Conservation (phyloP, 1,284 basidiomycete genomes). For the Erythrobasidium hasegawianum region DNA sequence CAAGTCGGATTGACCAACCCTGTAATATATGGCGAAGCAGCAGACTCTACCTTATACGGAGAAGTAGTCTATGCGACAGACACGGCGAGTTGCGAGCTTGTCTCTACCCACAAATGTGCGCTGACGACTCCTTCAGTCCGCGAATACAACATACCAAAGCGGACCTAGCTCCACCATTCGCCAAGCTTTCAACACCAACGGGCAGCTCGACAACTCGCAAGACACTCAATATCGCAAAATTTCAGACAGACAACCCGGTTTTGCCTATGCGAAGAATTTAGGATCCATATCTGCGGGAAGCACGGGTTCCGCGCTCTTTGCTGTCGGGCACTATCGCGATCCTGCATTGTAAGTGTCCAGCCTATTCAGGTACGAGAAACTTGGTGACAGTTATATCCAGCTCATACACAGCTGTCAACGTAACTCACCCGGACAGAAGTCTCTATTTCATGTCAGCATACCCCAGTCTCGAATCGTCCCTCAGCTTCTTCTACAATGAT, state of each 20-base stretch:
- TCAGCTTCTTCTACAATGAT: constrained; percentile 59
- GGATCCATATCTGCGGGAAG: constrained; percentile 12
- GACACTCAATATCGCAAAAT: constrained; percentile 37
- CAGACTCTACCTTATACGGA: constrained; percentile 39
- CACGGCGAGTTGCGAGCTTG: constrained; percentile 16
- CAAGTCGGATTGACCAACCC: constrained; percentile 29
- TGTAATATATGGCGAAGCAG: constrained; percentile 33
- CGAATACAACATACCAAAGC: constrained; percentile 15
- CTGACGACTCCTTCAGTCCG: constrained; percentile 4
- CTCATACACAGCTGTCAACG: constrained; percentile 18
- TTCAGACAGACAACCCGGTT: constrained; percentile 37
- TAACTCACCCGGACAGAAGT: constrained; percentile 20
- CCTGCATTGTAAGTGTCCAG: constrained; percentile 24
- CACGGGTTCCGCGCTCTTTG: constrained; percentile 21
- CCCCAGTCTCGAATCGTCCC: constrained; percentile 28
- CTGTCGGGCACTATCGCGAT: constrained; percentile 32
- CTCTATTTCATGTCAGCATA: constrained; percentile 34
- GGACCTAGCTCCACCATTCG: constrained; percentile 33
- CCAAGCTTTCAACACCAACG: constrained; percentile 33
- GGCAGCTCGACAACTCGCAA: constrained; percentile 32
- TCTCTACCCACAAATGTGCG: neutral
- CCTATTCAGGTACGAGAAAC: too few species aligned
- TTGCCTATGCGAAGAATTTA: constrained; percentile 33
- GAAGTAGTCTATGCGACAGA: constrained; percentile 38
- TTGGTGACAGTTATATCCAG: neutral